These are phyloP conservation scores for Mycena venus DNA, from an alignment of 768 basidiomycete species.

Conservation along the genomic window DNA sequence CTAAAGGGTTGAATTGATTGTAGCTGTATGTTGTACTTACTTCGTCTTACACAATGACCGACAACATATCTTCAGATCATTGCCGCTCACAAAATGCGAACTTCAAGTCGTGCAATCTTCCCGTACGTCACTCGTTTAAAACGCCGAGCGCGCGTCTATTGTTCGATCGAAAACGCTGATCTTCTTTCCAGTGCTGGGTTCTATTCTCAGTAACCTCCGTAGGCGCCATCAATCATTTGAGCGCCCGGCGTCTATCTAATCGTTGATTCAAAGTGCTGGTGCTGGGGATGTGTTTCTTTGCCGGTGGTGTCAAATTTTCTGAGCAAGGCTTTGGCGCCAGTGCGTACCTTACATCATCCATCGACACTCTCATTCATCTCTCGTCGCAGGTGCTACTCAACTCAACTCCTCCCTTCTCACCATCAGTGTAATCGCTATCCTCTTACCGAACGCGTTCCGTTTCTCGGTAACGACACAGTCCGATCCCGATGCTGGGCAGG, in stretches of 20 bases:
- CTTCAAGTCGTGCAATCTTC: slow-evolving; percentile 85
- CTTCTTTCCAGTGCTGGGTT: slow-evolving; percentile 78
- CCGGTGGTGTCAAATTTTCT: slow-evolving; percentile 81
- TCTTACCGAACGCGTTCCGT: slow-evolving; percentile 87
- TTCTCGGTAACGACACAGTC: slow-evolving; percentile 54
- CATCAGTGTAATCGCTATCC: slow-evolving; percentile 83
- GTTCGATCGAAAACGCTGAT: slow-evolving; percentile 30
- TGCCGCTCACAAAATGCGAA: slow-evolving; percentile 66
- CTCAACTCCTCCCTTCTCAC: slow-evolving; percentile 82
- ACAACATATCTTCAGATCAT: slow-evolving; percentile 54
- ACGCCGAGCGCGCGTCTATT: slow-evolving; percentile 29
- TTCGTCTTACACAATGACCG: neutral
- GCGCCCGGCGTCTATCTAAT: slow-evolving; percentile 26
- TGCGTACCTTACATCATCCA: slow-evolving; percentile 59
- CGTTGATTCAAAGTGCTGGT: slow-evolving; percentile 70
- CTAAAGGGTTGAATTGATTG: slow-evolving; percentile 76
- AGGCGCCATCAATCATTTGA: slow-evolving; percentile 46
- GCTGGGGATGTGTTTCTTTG: slow-evolving; percentile 93
- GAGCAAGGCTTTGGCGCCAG: slow-evolving; percentile 85
- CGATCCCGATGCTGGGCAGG: slow-evolving; percentile 49
- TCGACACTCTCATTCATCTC: neutral
- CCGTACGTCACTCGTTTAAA: slow-evolving; percentile 58
- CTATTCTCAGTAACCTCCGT: slow-evolving; percentile 88
- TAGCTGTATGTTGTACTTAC: slow-evolving; percentile 68
- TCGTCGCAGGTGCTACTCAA: slow-evolving; percentile 67